Base-by-base conservation (phyloP, 257 asterid species). In the Linaria vulgaris region DNA sequence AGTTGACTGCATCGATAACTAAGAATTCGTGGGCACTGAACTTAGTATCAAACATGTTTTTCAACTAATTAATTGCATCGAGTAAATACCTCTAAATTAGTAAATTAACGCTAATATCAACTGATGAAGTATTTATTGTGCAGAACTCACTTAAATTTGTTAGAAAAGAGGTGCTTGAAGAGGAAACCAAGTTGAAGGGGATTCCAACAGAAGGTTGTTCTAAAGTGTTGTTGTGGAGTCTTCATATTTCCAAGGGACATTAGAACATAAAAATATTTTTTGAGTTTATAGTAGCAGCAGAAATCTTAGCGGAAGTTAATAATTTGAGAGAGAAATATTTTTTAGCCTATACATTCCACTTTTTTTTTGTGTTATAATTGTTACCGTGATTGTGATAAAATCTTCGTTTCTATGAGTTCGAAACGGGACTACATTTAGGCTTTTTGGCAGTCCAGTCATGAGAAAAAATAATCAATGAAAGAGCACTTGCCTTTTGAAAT, bases 161-260 rank as follows among this genome's bases (percentile, higher is more conserved):
- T 59, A 85, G 81, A 66, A 82, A 91, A 21, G 98, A 88, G 64
- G 90, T 88, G 57, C 91, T 88, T 68, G 95, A 91, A 72, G 98
- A 88, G 69, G 96, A 88, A 64, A 79, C 95, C 3, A 85, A 82
- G 64, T 76, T 91, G 75, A 89, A 80, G 79, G 97, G 94, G 25
- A 76, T 91, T 64, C 95, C 95, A 23, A 61, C 70, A 14, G 72
- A 77, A 34, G 89, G 75, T 72, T 91, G 96, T 82, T 86, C 95
- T 19, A 84, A 70, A 76, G 71, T 88, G 74, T 37, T 91, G 67
- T 56, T 86, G 6, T 91, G 96, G 98, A 78, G 76, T 74, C 79
- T 91, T 67, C 69, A 74, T 19, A 59, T 83, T 69, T 69, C 73
- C 19, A 12, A 38, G 31, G 41, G 43, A 54, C 34, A 13, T 22